A percentile compares a stretch with the other conserved stretches of the same genome.
phyloP scores from a whole-genome alignment of 495 filamentous ascomycete genomes.

The Penicillium taxi region DNA sequence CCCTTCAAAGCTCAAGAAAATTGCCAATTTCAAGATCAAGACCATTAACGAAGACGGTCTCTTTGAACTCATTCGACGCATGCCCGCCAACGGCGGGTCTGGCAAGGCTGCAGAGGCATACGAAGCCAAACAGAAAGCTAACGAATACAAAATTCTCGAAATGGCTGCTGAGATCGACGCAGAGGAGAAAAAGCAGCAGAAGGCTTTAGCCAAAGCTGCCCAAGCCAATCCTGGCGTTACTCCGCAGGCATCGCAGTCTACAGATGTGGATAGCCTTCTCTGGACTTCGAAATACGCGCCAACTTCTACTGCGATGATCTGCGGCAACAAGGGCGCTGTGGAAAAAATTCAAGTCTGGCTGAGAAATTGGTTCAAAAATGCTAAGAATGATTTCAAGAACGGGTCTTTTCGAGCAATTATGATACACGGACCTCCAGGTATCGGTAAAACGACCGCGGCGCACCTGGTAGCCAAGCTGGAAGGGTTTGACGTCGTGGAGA shows the following conservation, averaged over 20 bases:
- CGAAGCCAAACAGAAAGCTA: constrained; percentile 72
- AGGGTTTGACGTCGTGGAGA: constrained; percentile 89
- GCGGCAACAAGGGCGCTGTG: constrained; percentile 86
- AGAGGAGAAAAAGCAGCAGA: constrained; percentile 42
- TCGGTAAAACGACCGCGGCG: constrained; percentile 96
- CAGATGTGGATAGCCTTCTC: constrained; percentile 55
- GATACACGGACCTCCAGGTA: constrained; percentile 89
- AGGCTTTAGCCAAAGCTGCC: constrained; percentile 27
- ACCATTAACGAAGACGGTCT: constrained; percentile 91
- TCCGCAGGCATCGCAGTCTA: constrained; percentile 13
- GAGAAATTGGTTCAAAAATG: constrained; percentile 65
- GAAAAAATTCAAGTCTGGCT: constrained; percentile 88
- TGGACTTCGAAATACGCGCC: constrained; percentile 98
- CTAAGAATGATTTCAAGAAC: constrained; percentile 65
- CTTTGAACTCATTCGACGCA: constrained; percentile 72
- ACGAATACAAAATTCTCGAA: constrained; percentile 66
- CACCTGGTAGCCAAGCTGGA: constrained; percentile 89
- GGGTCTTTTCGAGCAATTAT: constrained; percentile 77
- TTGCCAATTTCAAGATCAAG: constrained; percentile 65
- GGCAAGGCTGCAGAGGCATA: constrained; percentile 79
- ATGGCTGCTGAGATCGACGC: constrained; percentile 77
- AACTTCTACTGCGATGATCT: constrained; percentile 73
- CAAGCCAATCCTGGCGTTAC: constrained; percentile 7
- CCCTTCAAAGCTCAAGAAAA: constrained; percentile 87
- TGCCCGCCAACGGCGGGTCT: constrained; percentile 80